These are phyloP conservation scores for Apiospora kogelbergensis DNA, from an alignment of 2,329 filamentous ascomycete genomes.

Conservation along the genomic window DNA sequence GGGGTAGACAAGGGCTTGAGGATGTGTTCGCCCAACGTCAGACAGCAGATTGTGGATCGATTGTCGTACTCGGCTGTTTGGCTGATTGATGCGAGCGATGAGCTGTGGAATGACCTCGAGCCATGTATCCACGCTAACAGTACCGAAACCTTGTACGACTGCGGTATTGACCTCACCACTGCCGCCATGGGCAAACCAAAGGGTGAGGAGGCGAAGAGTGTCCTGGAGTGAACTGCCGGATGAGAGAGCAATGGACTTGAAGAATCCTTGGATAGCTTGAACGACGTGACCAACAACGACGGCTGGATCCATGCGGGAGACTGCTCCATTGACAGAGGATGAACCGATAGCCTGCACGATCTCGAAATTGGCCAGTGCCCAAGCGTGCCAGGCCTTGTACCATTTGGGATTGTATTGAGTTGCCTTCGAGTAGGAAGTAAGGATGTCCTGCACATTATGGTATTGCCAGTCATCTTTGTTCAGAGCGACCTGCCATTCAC, in stretches of 20 bases:
- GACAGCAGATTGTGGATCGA: constrained; percentile 90
- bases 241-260: constrained; percentile 92
- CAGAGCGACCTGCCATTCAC: constrained; percentile 89
- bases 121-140: constrained; percentile 97
- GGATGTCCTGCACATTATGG: constrained; percentile 81
- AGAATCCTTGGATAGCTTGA: constrained; percentile 92
- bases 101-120: constrained; percentile 96
- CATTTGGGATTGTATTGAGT: constrained; percentile 92
- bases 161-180: constrained; percentile 83
- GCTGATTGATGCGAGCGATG: constrained; percentile 96
- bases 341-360: constrained; percentile 70
- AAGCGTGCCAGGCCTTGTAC: constrained; percentile 99
- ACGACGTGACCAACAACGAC: constrained; percentile 86
- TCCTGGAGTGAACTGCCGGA: constrained; percentile 93
- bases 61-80: constrained; percentile 82
- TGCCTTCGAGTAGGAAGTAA: constrained; percentile 87
- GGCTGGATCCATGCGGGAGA: constrained; percentile 63
- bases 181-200: constrained; percentile 96
- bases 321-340: constrained; percentile 18
- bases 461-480: constrained; percentile 89
- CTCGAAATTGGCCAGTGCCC: constrained; percentile 97
- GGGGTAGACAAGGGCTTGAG: constrained; percentile 94
- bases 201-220: constrained; percentile 83
- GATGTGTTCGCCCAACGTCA: constrained; percentile 91
- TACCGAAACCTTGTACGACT: constrained; percentile 86